Evolutionary conservation across 2,329 filamentous ascomycete genomes (phyloP), one percentile per base, ranked within the genome.

Genomic region (Penicillium vulpinum): DNA sequence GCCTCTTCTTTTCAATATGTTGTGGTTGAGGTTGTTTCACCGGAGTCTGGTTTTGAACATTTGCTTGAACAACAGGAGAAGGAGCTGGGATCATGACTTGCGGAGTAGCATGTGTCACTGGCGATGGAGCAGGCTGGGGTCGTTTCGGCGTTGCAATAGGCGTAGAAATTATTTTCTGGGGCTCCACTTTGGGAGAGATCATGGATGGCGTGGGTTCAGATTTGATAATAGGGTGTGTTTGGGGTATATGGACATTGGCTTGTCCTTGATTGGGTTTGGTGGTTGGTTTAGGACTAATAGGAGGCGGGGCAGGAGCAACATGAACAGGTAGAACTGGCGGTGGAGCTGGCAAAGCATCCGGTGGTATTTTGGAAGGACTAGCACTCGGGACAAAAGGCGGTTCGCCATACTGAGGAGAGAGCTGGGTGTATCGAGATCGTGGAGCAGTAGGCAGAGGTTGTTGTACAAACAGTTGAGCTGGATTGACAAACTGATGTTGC

Each of bases 401-500:
- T 28, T 66, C 66, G 52, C 59, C 64, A 68, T 71, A 74, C 45
- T 74, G 73, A 18, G 73, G 59, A 43, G 52, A 41, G 15, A 67
- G 26, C 22, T 65, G 62, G 16, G 48, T 61, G 51, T 67, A 71
- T 41, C 65, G 67, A 16, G 69, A 66, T 22, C 70, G 64, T 31
- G 72, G 67, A 29, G 64, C 62, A 28, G 70, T 59, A 33, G 69
- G 70, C 11, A 72, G 55, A 16, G 69, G 68, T 1, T 70, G 67
- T 40, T 72, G 68, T 21, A 74, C 65, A 54, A 75, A 76, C 4
- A 73, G 59, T 59, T 73, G 63, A 29, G 72, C 67, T 6, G 72
- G 73, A 31, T 74, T 75, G 31, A 74, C 70, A 62, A 72, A 74
- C 46, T 73, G 75, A 47, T 70, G 67, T 46, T 69, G 73, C 33